Evolutionary conservation across 1,139 yeast genomes (phyloP), one percentile per base, ranked within the genome.

Genomic region (Protomyces lactucae-debilis): DNA sequence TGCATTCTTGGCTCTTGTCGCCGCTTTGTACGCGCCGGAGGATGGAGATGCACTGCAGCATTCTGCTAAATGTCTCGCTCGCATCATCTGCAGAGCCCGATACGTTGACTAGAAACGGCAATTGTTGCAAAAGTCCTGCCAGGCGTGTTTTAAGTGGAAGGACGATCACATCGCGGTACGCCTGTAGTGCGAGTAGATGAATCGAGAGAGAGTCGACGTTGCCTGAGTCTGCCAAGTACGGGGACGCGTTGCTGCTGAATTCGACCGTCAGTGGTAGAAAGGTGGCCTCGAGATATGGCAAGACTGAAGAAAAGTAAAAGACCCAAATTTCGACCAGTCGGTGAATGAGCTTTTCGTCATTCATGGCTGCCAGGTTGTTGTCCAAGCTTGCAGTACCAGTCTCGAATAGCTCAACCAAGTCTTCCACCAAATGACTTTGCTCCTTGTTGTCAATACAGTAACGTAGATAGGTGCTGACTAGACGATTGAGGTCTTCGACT

Each of bases 221-320:
- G 45, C 56, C 57, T 10, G 37, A 37, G 9, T 51, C 52, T 18
- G 40, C n/a, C 21, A 28, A 18, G 32, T 52, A 46, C 8, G 61
- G 61, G 40, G 40, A 8, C 81, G 82, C 3, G 67, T 64, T 0
- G 79, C 81, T 21, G 76, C 78, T 61, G 81, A 74, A 52, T 65
- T 83, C 85, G 18, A 77, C 70, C 63, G 85, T 87, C 28, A 86
- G 70, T 0, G 91, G 90, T 48, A 84, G 70, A 65, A 86, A 80
- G 0, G 84, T 80, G 0, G 87, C 86, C 64, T 83, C 81, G 48
- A 85, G 75, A 70, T 85, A 84, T 61, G 84, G 85, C 61, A 83
- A 76, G 0, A 84, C 79, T 52, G 80, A 78, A 12, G 78, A 75
- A 67, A 82, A 82, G 71, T 85, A 86, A 46, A 76, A 75, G 37